Evolutionary conservation across 2,329 filamentous ascomycete genomes (phyloP).

Genomic region (Aureobasidium melanogenum): DNA sequence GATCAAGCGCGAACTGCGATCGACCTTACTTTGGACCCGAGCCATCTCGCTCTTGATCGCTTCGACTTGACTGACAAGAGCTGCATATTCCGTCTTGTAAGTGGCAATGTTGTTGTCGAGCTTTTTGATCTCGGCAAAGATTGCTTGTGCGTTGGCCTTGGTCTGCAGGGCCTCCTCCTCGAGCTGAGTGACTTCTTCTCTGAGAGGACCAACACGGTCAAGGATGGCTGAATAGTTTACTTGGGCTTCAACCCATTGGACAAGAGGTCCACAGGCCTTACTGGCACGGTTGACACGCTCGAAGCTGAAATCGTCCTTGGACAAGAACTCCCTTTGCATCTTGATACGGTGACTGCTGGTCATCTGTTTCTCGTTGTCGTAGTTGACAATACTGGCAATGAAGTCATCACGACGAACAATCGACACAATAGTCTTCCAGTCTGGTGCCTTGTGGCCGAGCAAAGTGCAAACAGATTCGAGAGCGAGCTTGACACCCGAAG

Average conservation of each 20-base stretch:
- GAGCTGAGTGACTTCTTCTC: constrained; percentile 78
- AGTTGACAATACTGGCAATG: constrained; percentile 94
- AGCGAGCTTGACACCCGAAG: constrained; percentile 80
- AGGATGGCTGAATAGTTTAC: constrained; percentile 97
- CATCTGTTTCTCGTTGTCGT: constrained; percentile 94
- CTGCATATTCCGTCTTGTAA: constrained; percentile 94
- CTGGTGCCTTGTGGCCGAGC: constrained; percentile 78
- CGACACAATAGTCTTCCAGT: constrained; percentile 85
- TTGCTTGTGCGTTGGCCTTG: constrained; percentile 84
- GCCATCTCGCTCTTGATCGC: constrained; percentile 97
- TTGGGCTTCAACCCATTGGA: constrained; percentile 95
- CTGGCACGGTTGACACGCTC: constrained; percentile 93
- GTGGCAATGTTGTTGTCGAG: constrained; percentile 86
- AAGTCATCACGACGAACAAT: constrained; percentile 91
- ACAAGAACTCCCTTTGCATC: constrained; percentile 89
- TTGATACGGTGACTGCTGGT: constrained; percentile 70
- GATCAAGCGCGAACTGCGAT: constrained; percentile 85
- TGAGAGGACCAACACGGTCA: constrained; percentile 83
- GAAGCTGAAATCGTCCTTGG: constrained; percentile 90
- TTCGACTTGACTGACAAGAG: constrained; percentile 92
- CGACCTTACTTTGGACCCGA: constrained; percentile 94
- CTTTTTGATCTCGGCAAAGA: constrained; percentile 74
- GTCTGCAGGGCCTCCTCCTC: constrained; percentile 86
- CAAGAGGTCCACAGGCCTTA: constrained; percentile 91
- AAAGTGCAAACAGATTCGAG: constrained; percentile 95